Evolutionary conservation across 2,329 filamentous ascomycete species (phyloP).

Genomic region (Exophiala calicioides): DNA sequence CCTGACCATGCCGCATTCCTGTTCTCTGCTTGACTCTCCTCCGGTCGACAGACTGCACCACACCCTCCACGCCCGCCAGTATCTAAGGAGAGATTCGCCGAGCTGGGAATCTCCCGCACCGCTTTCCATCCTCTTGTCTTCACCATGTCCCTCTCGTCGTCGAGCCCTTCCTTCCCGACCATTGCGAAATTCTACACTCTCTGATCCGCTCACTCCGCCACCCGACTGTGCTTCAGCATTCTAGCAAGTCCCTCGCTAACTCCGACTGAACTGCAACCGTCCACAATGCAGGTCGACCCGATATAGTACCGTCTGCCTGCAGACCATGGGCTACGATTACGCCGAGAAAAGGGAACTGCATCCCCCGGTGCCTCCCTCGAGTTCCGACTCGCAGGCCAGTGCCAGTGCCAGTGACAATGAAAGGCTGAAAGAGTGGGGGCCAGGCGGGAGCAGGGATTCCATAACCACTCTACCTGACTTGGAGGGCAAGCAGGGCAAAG

Average conservation of each 20-base stretch:
- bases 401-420: slow-evolving; percentile 11
- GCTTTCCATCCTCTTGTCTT: not conserved
- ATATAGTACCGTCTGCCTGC: slow-evolving; percentile 6
- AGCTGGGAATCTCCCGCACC: not conserved
- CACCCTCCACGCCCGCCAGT: too few relatives aligned
- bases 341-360: slow-evolving; percentile 23
- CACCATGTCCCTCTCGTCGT: not conserved
- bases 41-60: not conserved
- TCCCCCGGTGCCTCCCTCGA: slow-evolving; percentile 10
- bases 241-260: too few relatives aligned
- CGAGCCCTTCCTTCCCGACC: not conserved
- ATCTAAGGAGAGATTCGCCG: too few relatives aligned
- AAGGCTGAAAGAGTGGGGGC: slow-evolving; percentile 14
- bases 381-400: slow-evolving; percentile 15
- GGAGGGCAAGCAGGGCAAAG: slow-evolving; percentile 12
- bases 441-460: slow-evolving; percentile 10
- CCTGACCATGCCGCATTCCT: slow-evolving; percentile 2
- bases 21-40: not conserved
- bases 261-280: too few relatives aligned
- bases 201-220: not conserved
- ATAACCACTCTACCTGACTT: slow-evolving; percentile 11
- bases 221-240: too few relatives aligned
- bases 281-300: slow-evolving; percentile 9
- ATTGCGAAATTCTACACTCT: not conserved
- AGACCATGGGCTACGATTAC: slow-evolving; percentile 25